Conservation (phyloP, 768 basidiomycete species). For the Lactifluus rugatus region DNA sequence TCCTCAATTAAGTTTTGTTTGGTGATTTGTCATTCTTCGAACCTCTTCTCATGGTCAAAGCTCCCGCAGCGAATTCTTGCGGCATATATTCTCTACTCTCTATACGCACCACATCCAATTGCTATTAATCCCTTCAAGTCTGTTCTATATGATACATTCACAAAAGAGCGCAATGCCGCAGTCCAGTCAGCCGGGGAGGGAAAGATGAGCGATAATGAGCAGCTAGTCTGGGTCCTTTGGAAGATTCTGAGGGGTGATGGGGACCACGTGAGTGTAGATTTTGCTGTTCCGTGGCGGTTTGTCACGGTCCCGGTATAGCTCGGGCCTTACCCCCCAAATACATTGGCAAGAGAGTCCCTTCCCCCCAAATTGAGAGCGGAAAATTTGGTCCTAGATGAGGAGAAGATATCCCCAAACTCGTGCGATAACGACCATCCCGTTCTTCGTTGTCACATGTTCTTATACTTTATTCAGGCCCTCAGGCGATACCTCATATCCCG, state of each 20-base stretch:
- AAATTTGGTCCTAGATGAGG: constrained; percentile 61
- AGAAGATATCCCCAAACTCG: constrained; percentile 21
- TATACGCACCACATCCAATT: constrained; percentile 74
- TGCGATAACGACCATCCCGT: background rate
- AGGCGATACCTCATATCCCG: background rate
- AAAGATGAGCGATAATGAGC: constrained; percentile 54
- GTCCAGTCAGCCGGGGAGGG: constrained; percentile 37
- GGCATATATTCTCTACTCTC: constrained; percentile 68
- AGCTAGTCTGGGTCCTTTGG: constrained; percentile 80
- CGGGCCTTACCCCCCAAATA: constrained; percentile 70
- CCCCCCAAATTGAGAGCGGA: constrained; percentile 66
- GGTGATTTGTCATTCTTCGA: background rate
- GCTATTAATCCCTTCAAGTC: constrained; percentile 76
- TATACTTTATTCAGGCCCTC: background rate
- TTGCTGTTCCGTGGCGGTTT: constrained; percentile 3
- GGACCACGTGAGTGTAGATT: constrained; percentile 50
- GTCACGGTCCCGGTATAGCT: constrained; percentile 41
- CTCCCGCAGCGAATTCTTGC: constrained; percentile 67
- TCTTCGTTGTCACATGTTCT: background rate
- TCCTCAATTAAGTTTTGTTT: background rate
- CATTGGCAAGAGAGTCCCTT: constrained; percentile 62
- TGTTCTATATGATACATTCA: constrained; percentile 55
- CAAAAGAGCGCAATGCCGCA: constrained; percentile 58
- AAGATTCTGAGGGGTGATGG: constrained; percentile 79
- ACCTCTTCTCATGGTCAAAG: constrained; percentile 27